phyloP scores from a whole-genome alignment of 176 grass and related monocot species.

The Juncus effusus region DNA sequence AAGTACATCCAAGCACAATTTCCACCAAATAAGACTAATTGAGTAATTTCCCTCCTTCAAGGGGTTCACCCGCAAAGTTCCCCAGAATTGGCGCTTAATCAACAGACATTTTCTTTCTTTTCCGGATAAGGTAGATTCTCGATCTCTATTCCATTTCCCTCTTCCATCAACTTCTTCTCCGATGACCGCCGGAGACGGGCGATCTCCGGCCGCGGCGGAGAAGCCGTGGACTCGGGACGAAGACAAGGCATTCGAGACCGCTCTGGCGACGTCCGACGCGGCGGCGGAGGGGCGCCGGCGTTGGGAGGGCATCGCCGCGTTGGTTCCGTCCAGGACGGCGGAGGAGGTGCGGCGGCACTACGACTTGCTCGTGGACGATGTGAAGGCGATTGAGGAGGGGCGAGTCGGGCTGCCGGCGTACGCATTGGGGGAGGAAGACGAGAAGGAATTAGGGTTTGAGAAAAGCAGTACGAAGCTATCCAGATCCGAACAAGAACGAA shows the following conservation, averaged over 20 bases:
- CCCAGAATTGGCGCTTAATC: slow-evolving; percentile 26
- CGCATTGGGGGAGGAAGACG: slow-evolving; percentile 42
- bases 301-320: slow-evolving; percentile 42
- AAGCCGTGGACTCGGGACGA: slow-evolving; percentile 71
- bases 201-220: slow-evolving; percentile 3
- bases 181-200: slow-evolving; percentile 34
- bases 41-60: too few relatives aligned
- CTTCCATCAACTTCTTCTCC: background rate
- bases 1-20: too few relatives aligned
- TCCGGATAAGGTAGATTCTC: slow-evolving; percentile 17
- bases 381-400: slow-evolving; percentile 76
- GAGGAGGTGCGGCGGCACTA: slow-evolving; percentile 79
- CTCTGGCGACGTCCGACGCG: slow-evolving; percentile 40
- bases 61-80: slow-evolving; percentile 3
- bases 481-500: slow-evolving; percentile 85
- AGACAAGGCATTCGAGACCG: slow-evolving; percentile 93
- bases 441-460: slow-evolving; percentile 33
- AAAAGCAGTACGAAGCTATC: slow-evolving; percentile 53
- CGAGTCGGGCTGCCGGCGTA: slow-evolving; percentile 60
- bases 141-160: background rate
- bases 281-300: slow-evolving; percentile 24
- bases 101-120: slow-evolving; percentile 2
- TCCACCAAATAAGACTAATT: too few relatives aligned
- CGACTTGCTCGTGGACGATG: slow-evolving; percentile 76
- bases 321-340: slow-evolving; percentile 48